phyloP scores from a whole-genome alignment of 331 rosid species.

The Erythrophleum ivorense region DNA sequence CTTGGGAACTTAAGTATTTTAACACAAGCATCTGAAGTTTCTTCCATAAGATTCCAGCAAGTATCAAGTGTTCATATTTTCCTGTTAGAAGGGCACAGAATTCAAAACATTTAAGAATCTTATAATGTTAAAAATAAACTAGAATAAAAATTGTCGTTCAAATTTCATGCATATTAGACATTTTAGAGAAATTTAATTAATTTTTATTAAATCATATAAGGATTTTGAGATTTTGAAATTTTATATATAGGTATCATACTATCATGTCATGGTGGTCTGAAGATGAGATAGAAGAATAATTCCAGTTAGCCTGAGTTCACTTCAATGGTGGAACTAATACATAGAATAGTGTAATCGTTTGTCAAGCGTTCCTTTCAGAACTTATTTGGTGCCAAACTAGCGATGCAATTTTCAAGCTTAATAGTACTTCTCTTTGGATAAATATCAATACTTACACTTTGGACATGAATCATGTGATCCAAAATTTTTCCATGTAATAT shows the following conservation, averaged over 20 bases:
- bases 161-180: background rate
- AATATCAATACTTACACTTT: too few species aligned
- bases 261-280: background rate
- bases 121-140: background rate
- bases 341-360: background rate
- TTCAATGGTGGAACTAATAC: background rate
- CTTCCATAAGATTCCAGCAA: conserved; percentile 2
- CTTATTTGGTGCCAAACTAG: too few species aligned
- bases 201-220: background rate
- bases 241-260: background rate
- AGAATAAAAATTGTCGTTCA: background rate
- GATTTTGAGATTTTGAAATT: background rate
- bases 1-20: background rate
- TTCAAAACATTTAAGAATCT: background rate
- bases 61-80: too few species aligned
- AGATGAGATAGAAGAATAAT: background rate
- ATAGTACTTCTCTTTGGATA: too few species aligned
- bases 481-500: too few species aligned
- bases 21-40: background rate
- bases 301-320: background rate
- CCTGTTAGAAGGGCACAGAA: background rate
- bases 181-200: background rate
- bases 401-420: too few species aligned
- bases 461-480: too few species aligned
- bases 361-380: too few species aligned